Conservation (phyloP, 2,329 filamentous ascomycete species). For the Botrytis sinoallii region DNA sequence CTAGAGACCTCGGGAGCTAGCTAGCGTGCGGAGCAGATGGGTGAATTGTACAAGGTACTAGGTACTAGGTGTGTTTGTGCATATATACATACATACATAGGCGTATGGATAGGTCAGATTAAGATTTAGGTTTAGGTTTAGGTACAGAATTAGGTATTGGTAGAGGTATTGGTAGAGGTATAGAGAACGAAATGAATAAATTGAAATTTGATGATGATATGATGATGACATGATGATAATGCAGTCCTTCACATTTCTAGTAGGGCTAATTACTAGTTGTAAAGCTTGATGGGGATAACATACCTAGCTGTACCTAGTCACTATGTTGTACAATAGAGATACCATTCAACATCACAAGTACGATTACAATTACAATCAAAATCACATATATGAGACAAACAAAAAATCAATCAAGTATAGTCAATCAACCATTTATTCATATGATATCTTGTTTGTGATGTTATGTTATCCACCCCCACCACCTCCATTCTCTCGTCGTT, state of each 20-base stretch:
- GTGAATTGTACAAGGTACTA: too few species aligned
- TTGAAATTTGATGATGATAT: neutral
- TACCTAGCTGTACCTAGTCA: neutral
- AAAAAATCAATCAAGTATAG: neutral
- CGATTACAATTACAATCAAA: neutral
- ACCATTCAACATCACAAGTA: neutral
- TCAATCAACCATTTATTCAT: constrained; percentile 7
- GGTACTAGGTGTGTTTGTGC: too few species aligned
- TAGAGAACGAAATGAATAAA: neutral
- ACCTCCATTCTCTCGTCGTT: neutral
- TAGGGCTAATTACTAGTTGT: neutral
- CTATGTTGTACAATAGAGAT: too few species aligned
- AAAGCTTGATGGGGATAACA: neutral
- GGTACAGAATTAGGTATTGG: neutral
- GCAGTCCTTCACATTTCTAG: neutral
- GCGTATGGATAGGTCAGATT: neutral
- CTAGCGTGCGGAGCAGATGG: too few species aligned
- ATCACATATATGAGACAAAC: neutral
- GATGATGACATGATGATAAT: neutral
- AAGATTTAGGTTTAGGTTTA: too few species aligned
- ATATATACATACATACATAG: neutral
- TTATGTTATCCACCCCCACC: neutral
- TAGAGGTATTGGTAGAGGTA: neutral
- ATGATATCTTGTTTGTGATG: constrained; percentile 8
- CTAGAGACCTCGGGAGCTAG: too few species aligned